Evolutionary conservation across 2,329 filamentous ascomycete species (phyloP), one percentile per base, ranked within the genome.

Genomic region (Xenosphaeropsis pyriputrescens): DNA sequence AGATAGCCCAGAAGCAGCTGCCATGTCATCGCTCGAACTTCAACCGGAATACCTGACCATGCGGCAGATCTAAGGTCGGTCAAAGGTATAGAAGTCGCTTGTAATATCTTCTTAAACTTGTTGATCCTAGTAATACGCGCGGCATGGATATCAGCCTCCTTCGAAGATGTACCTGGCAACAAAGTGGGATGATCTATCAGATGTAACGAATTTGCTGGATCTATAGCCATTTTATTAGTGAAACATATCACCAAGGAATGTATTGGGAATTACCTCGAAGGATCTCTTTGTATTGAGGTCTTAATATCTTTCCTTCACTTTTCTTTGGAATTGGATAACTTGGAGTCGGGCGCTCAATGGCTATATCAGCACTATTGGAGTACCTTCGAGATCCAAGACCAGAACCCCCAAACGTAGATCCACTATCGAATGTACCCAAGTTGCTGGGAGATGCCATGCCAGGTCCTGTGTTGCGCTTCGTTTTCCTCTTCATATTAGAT

Each of bases 1-100:
- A 98, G 71, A 57, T 98, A 98, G 41, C 89, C 91, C 17, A 98
- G 73, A 15, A 98, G 68, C 17, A 98, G 68, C 59, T 96, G 88
- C 91, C 91, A 98, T n/a, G 89, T 91, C 81, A 98, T 95, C 36
- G 91, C 85, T 39, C 93, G 84, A 14, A 98, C 86, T 62, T 98
- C 93, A 50, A 85, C 80, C 0, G 91, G 93, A 29, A 96, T 73
- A 11, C 91, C 91, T 37, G 88, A 91, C 91, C 93, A 98, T 19
- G 91, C 86, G 22, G 86, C 68, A 41, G 85, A 70, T 44, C 91
- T 75, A 17, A 98, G 68, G 38, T 96, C 89, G 14, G 80, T 66
- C 2, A 96, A 62, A 2, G 85, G 79, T 49, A 98, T 91, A 1
- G 84, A 86, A 31, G 85, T 94, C 16, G 89, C 76, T 61, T 98